Percentiles rank a stretch among this genome's conserved stretches.
phyloP scores from a whole-genome alignment of 208 protist species.

The Trypanosoma melophagium region DNA sequence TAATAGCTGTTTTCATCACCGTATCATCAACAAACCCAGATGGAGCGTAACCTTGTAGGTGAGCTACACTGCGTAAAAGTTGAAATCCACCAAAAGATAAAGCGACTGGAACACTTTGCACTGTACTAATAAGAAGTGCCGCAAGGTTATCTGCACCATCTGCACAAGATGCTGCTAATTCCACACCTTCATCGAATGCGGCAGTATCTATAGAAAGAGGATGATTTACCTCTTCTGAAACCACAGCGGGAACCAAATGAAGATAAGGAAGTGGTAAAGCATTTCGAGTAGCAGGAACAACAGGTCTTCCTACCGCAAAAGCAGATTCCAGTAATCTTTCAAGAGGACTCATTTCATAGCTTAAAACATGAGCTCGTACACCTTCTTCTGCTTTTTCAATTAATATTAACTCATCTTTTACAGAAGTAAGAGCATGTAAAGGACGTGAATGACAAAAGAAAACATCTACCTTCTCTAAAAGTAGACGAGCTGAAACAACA shows the following conservation, averaged over 20 bases:
- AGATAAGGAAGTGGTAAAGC: slow-evolving; percentile 13
- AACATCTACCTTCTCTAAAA: slow-evolving; percentile 9
- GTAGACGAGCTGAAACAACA: neutral
- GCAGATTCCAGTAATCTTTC: slow-evolving; percentile 23
- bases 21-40: slow-evolving; percentile 31
- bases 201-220: neutral
- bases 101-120: slow-evolving; percentile 25
- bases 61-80: slow-evolving; percentile 54
- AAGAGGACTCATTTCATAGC: slow-evolving; percentile 22
- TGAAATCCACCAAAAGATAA: slow-evolving; percentile 35
- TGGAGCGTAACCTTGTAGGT: slow-evolving; percentile 53
- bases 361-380: slow-evolving; percentile 26
- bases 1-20: slow-evolving; percentile 28
- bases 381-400: slow-evolving; percentile 16
- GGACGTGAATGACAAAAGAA: slow-evolving; percentile 27
- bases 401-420: slow-evolving; percentile 24
- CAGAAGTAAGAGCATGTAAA: slow-evolving; percentile 20
- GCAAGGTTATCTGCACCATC: slow-evolving; percentile 33
- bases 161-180: slow-evolving; percentile 32
- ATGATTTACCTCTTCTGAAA: neutral
- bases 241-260: slow-evolving; percentile 27
- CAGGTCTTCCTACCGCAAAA: slow-evolving; percentile 23
- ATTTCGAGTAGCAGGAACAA: slow-evolving; percentile 1
- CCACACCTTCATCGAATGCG: slow-evolving; percentile 37
- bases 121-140: slow-evolving; percentile 32